Base-by-base conservation (phyloP, 805 yeast genomes). In the Candida namnaoensis region DNA sequence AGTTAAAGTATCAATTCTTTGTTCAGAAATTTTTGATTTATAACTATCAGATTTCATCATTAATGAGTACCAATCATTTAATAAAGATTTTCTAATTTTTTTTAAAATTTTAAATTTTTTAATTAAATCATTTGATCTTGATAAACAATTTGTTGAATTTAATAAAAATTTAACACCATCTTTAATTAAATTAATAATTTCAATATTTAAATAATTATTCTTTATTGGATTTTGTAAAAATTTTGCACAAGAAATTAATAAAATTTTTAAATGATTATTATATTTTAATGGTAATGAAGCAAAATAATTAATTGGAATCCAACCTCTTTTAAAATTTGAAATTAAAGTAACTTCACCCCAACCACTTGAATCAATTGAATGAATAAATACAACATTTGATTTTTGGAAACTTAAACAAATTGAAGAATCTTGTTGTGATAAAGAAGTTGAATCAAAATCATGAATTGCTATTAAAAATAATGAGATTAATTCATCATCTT, bases 231-330 rank as follows among this genome's bases (percentile, higher is more conserved):
- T 75, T 48, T 76, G 63, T 25, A 84, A 61, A 53, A 82, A 83
- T 46, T 72, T 74, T 0, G 88, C 90, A 45, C 82, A 75, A 4
- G 85, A 70, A 32, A 74, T 72, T 46, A 84, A 66, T 24, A 82
- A 60, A 23, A 72, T 7, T 71, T 45, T 65, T 67, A 47, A 84
- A 57, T 26, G 83, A 82, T n/a, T 55, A 56, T 44, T 74, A 66
- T n/a, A 74, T 44, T 28, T 35, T 44, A 19, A 19, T 3, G 53
- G 36, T 51, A 51, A 13, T 44, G 30, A 25, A 5, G 79, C 63
- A 52, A 84, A 85, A 61, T 82, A 85, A 54, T 84, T 85, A 72
- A 85, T 80, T 4, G 95, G 95, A 14, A 84, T 86, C 95, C 95
- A 85, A 14, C 95, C 95, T 47, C 88, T 64, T 50, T 72, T 71